Evolutionary conservation across 2,329 filamentous ascomycete genomes (phyloP).

Genomic region (Cadophora sp.): DNA sequence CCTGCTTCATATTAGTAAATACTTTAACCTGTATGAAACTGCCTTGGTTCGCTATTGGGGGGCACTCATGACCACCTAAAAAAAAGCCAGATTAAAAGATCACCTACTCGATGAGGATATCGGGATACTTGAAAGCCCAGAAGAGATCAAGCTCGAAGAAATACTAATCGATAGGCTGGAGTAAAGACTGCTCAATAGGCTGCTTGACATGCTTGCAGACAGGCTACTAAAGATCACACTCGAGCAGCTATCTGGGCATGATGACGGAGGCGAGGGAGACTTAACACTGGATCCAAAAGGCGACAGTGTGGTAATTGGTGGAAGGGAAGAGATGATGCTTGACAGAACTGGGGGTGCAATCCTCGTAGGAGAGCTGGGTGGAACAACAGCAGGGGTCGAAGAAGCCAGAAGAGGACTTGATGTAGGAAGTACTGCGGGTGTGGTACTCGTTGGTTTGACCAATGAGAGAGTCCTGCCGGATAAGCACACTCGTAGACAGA

Average conservation of each 20-base stretch:
- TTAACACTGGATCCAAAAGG: not conserved
- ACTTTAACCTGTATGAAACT: not conserved
- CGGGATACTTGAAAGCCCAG: not conserved
- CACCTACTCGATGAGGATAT: not conserved
- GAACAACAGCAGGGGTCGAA: not conserved
- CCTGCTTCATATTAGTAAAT: not conserved
- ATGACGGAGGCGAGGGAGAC: not conserved
- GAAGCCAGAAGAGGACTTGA: not conserved
- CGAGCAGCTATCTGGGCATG: conserved; percentile 21
- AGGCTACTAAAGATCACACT: conserved; percentile 17
- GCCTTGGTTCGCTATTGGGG: not conserved
- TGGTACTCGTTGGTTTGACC: not conserved
- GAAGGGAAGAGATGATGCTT: not conserved
- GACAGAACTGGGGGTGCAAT: not conserved
- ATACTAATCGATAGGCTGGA: conserved; percentile 16
- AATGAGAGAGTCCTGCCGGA: conserved; percentile 8
- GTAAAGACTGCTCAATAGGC: conserved; percentile 20
- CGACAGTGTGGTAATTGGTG: not conserved
- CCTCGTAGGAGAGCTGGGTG: not conserved
- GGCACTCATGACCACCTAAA: not conserved
- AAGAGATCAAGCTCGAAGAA: conserved; percentile 5
- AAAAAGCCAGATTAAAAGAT: not conserved
- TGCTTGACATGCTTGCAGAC: conserved; percentile 16
- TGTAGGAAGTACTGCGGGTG: not conserved
- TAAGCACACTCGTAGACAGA: conserved; percentile 35